Percentiles rank a stretch among this genome's conserved stretches.
Evolutionary conservation across 1,284 basidiomycete genomes (phyloP).

Genomic region (Macrocystidia cucumis): DNA sequence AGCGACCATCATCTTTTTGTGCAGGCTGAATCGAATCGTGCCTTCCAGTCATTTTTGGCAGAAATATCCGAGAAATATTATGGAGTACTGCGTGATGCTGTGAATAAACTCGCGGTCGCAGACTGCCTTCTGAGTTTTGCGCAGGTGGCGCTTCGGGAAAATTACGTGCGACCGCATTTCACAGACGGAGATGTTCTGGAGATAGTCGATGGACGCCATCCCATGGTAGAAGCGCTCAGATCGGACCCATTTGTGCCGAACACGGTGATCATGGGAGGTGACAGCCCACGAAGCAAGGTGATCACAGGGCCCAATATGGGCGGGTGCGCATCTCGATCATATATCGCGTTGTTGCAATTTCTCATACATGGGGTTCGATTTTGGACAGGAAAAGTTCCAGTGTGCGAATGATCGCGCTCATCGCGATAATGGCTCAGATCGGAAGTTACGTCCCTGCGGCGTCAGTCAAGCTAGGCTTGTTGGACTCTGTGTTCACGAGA

Average conservation of each 20-base stretch:
- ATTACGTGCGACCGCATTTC: slow-evolving; percentile 68
- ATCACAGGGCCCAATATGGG: slow-evolving; percentile 86
- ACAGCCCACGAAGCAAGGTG: slow-evolving; percentile 55
- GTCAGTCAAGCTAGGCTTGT: slow-evolving; percentile 63
- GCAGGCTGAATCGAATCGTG: slow-evolving; percentile 53
- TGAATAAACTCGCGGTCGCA: slow-evolving; percentile 75
- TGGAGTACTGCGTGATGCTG: slow-evolving; percentile 59
- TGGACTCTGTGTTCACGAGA: slow-evolving; percentile 82
- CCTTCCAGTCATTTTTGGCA: slow-evolving; percentile 62
- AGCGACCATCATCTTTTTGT: background rate
- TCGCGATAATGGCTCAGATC: slow-evolving; percentile 63
- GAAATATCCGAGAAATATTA: slow-evolving; percentile 68
- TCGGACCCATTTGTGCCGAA: slow-evolving; percentile 81
- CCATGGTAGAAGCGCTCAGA: slow-evolving; percentile 73
- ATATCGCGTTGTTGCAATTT: background rate
- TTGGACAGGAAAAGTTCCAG: slow-evolving; percentile 60
- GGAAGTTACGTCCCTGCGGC: slow-evolving; percentile 76
- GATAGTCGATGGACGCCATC: slow-evolving; percentile 71
- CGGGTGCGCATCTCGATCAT: slow-evolving; percentile 27
- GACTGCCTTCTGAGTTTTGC: slow-evolving; percentile 74
- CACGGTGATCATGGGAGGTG: slow-evolving; percentile 47
- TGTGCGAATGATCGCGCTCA: slow-evolving; percentile 69
- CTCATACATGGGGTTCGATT: slow-evolving; percentile 3
- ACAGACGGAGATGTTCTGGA: slow-evolving; percentile 52
- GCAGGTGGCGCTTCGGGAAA: slow-evolving; percentile 62